Base-by-base conservation (phyloP, 257 asterid species). In the Gentiana straminea region DNA sequence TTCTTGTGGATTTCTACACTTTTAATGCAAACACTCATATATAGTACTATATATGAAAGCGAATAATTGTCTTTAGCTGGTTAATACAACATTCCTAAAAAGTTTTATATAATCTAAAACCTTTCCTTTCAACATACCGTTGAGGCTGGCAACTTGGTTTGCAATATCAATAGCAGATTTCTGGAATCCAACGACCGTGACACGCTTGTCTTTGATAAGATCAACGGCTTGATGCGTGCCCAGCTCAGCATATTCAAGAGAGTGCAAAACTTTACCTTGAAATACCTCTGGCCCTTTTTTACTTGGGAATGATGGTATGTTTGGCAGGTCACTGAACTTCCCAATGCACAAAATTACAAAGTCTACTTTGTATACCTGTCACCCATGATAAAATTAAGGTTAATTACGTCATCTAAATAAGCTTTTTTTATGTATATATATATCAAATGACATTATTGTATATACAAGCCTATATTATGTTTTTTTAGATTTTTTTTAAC, bases 91-190 rank as follows among this genome's bases (percentile, higher is more conserved):
- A 24, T 24, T 24, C 24, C 24, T 24, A 24, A 24, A 24, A 24
- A 24, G 24, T 0, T 24, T 24, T 24, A 24, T 24, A 24, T 24
- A 24, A 24, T 24, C 44, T 4, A 39, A 39, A 39, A 39, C 44
- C 6, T 39, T 39, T 39, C 4, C 44, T 7, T 3, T 39, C 24
- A 0, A 4, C 32, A 9, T 71, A 79, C 88, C 86, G 47, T 83
- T 83, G 4, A 64, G 54, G 37, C 51, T 49, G 33, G 88, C 74
- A 39, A 81, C 67, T 67, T 81, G 67, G 5, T 80, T 64, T 7
- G 86, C 86, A 55, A 78, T 75, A 53, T 81, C 94, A 8, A 84
- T 39, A n/a, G 86, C 84, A 13, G 94, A 81, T 79, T 84, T 84
- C 65, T 73, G 83, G 64, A 70, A 79, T 7, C 85, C 94, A 64